Evolutionary conservation across 2,329 filamentous ascomycete genomes (phyloP).

Genomic region (Scedosporium boydii): DNA sequence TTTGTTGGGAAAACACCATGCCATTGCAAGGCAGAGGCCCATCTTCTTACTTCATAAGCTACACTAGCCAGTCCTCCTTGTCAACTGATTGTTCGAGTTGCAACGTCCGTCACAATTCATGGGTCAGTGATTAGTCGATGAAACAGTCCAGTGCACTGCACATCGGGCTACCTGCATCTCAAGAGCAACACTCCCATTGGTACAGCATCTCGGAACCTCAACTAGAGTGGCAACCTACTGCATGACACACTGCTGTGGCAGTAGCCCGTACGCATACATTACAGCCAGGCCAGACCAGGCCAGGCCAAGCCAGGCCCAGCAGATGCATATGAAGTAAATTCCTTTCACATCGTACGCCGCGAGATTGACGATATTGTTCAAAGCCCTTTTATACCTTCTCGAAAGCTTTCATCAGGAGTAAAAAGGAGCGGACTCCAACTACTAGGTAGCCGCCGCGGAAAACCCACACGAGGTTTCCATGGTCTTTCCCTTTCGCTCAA

Average conservation of each 20-base stretch:
- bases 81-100: not conserved
- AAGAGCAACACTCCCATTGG: not conserved
- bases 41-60: not conserved
- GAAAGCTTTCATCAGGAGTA: not conserved
- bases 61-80: not conserved
- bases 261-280: not conserved
- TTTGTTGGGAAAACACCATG: too few relatives aligned
- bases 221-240: not conserved
- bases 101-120: not conserved
- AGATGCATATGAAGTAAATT: not conserved
- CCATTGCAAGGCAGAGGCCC: not conserved
- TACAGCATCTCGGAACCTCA: not conserved
- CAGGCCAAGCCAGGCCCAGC: not conserved
- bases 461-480: not conserved
- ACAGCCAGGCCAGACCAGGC: not conserved
- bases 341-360: not conserved
- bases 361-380: not conserved
- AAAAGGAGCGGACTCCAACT: not conserved
- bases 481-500: not conserved
- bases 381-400: not conserved
- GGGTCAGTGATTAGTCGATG: slow-evolving; percentile 1
- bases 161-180: not conserved
- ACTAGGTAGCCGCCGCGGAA: too few relatives aligned
- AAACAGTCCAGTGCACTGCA: not conserved
- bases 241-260: not conserved